These are phyloP conservation scores for Ogataea ramenticola DNA, from an alignment of 805 yeast species.

Conservation along the genomic window DNA sequence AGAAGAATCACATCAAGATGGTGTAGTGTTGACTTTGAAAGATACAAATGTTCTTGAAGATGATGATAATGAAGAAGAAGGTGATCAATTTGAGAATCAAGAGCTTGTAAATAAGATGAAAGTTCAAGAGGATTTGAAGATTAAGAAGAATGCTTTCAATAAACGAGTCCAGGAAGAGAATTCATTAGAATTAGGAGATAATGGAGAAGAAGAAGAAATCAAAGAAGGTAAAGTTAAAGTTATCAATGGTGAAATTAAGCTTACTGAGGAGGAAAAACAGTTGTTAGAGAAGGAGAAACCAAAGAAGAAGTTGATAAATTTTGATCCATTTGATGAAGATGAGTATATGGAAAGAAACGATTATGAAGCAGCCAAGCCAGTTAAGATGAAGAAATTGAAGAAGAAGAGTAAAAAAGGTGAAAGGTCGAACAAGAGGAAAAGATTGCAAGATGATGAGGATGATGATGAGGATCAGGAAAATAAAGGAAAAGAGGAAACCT, in stretches of 20 bases:
- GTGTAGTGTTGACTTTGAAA: constrained; percentile 49
- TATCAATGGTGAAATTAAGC: not conserved
- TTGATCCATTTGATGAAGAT: constrained; percentile 3
- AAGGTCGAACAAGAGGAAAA: constrained; percentile 8
- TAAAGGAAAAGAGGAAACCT: constrained; percentile 9
- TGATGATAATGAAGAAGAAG: constrained; percentile 29
- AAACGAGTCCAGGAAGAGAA: constrained; percentile 25
- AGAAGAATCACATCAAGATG: constrained; percentile 22
- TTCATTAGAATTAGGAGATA: constrained; percentile 2
- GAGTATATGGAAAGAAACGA: not conserved
- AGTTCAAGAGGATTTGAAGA: constrained; percentile 13
- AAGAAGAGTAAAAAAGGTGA: not conserved
- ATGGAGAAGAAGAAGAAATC: constrained; percentile 1
- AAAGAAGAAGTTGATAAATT: not conserved
- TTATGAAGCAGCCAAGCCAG: constrained; percentile 5
- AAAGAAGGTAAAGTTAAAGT: not conserved
- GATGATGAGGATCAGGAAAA: constrained; percentile 3
- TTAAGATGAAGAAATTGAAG: constrained; percentile 4
- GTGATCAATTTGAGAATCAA: constrained; percentile 34
- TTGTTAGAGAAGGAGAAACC: constrained; percentile 3
- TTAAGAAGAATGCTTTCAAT: constrained; percentile 1
- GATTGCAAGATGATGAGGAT: constrained; percentile 9
- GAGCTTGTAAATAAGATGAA: constrained; percentile 9
- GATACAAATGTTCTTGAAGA: constrained; percentile 36
- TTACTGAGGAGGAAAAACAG: constrained; percentile 4